These are phyloP conservation scores for Macrolepiota albuminosa DNA, from an alignment of 768 basidiomycete genomes.

Conservation along the genomic window DNA sequence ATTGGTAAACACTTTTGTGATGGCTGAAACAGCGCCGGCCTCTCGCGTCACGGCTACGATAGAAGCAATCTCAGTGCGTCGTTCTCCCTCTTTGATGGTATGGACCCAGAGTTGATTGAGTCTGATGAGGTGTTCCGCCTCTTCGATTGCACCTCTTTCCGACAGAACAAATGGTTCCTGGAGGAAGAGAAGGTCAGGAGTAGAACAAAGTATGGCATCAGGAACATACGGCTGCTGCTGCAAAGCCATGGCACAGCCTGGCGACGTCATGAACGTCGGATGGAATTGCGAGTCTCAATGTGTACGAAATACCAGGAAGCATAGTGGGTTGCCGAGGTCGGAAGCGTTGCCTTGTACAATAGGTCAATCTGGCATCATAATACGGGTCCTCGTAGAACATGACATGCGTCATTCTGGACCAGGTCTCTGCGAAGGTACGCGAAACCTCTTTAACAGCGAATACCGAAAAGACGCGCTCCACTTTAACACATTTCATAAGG, in stretches of 20 bases:
- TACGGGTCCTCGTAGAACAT: slow-evolving; percentile 1
- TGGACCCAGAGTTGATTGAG: slow-evolving; percentile 8
- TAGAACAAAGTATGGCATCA: not conserved
- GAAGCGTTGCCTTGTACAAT: slow-evolving; percentile 4
- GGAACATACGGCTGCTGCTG: slow-evolving; percentile 6
- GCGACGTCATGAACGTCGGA: slow-evolving; percentile 3
- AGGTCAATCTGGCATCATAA: slow-evolving; percentile 10
- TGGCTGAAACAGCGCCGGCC: slow-evolving; percentile 46
- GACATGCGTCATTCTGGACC: slow-evolving; percentile 2
- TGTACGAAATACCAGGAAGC: slow-evolving; percentile 7
- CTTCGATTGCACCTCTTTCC: slow-evolving; percentile 1
- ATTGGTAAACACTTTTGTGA: slow-evolving; percentile 71
- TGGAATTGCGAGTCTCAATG: slow-evolving; percentile 3
- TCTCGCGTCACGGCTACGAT: slow-evolving; percentile 40
- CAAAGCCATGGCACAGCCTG: slow-evolving; percentile 8
- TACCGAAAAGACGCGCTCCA: slow-evolving; percentile 10
- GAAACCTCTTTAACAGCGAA: slow-evolving; percentile 6
- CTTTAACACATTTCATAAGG: not conserved
- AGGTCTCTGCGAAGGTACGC: slow-evolving; percentile 1
- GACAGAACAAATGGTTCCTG: slow-evolving; percentile 9
- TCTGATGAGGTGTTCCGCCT: slow-evolving; percentile 1
- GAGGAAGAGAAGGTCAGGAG: not conserved
- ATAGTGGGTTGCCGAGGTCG: slow-evolving; percentile 3
- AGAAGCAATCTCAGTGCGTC: slow-evolving; percentile 6
- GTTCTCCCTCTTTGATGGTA: not conserved